Base-by-base conservation (phyloP, 2,329 filamentous ascomycete species). In the Phialocephala sp. region DNA sequence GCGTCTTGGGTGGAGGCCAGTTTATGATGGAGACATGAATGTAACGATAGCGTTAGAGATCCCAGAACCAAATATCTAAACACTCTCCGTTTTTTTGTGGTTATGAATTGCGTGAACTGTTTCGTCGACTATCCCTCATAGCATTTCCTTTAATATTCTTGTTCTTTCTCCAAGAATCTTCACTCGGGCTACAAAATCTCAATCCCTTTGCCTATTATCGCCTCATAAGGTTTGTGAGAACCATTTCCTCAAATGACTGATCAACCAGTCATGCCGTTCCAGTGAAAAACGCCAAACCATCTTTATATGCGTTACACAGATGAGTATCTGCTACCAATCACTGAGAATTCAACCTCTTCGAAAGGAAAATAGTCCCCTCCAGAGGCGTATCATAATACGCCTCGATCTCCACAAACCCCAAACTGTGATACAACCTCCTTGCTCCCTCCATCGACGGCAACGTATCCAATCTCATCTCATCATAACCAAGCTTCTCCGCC, bases 311-410 rank as follows among this genome's bases (percentile, higher is more conserved):
- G 37, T 41, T 8, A 41, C 37, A 41, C 11, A 41, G 37, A 5
- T 41, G 15, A 32, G 27, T 41, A 11, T 8, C n/a, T 45, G 14
- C 43, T 18, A 45, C 8, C 27, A 32, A 27, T 54, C 50, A 32
- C 32, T 20, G 14, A 54, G 47, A 9, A 27, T 18, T 54, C 18
- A 54, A 39, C 22, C 27, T 56, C 60, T 55, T 56, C 18, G 57
- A 78, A 71, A 88, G 76, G 71, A 87, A 89, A 18, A 83, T 76
- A 8, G 85, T 86, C 35, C 79, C 81, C 59, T 82, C 77, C 41
- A 87, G 69, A 5, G 84, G 84, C 39, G 82, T 87, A 15, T 85
- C 79, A 74, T 88, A 88, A 71, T 88, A 89, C 27, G 78, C 73
- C 47, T 78, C 77, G 45, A 82, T 80, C 69, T 84, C 80, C 67